These are phyloP conservation scores for Candida sojae DNA, from an alignment of 1,139 yeast species.

Conservation along the genomic window DNA sequence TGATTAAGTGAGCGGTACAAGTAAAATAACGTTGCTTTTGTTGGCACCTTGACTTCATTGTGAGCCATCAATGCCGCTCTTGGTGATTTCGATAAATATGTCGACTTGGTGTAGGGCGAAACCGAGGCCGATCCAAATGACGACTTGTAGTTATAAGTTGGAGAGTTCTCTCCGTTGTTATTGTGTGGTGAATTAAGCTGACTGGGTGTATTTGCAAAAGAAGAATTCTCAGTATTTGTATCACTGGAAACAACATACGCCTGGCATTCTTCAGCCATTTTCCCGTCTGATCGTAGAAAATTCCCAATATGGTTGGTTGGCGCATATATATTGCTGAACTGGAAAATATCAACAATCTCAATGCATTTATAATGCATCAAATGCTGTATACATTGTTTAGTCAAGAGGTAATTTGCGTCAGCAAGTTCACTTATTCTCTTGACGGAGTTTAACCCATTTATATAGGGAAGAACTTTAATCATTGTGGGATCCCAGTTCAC, in stretches of 20 bases:
- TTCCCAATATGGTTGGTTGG: slow-evolving; percentile 77
- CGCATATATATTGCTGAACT: slow-evolving; percentile 85
- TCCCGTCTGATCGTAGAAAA: slow-evolving; percentile 59
- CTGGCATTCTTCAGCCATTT: slow-evolving; percentile 82
- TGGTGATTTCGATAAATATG: slow-evolving; percentile 13
- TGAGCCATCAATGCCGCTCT: slow-evolving; percentile 2
- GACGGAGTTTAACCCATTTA: slow-evolving; percentile 86
- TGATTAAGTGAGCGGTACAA: slow-evolving; percentile 79
- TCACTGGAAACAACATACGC: slow-evolving; percentile 59
- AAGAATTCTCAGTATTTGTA: slow-evolving; percentile 10
- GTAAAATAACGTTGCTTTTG: slow-evolving; percentile 67
- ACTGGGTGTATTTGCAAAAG: slow-evolving; percentile 9
- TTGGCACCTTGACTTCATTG: slow-evolving; percentile 47
- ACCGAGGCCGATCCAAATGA: slow-evolving; percentile 15
- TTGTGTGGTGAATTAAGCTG: slow-evolving; percentile 9
- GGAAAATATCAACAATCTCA: slow-evolving; percentile 81
- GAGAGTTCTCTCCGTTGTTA: slow-evolving; percentile 7
- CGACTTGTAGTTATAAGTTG: slow-evolving; percentile 11
- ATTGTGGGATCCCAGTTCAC: slow-evolving; percentile 97
- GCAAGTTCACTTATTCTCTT: slow-evolving; percentile 76
- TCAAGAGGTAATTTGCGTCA: slow-evolving; percentile 75
- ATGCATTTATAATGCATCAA: slow-evolving; percentile 87
- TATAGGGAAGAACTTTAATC: slow-evolving; percentile 81
- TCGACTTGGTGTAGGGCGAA: slow-evolving; percentile 17
- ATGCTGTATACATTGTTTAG: slow-evolving; percentile 88